A percentile compares a stretch with the other conserved stretches of the same genome.
These are phyloP conservation scores for Symbiotaphrina buchneri DNA, from an alignment of 495 filamentous ascomycete species.

Conservation along the genomic window DNA sequence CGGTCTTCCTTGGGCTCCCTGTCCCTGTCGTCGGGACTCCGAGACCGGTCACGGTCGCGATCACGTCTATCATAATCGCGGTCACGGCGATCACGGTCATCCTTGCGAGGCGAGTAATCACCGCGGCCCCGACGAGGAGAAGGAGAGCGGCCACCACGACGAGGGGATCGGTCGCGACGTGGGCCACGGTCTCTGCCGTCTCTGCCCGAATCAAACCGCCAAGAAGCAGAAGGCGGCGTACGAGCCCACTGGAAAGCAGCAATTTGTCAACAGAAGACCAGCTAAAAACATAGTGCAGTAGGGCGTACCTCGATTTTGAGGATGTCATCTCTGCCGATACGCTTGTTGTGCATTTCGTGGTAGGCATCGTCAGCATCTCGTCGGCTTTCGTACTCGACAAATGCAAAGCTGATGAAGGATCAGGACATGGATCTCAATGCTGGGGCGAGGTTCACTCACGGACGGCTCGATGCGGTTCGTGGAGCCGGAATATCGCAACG, in stretches of 20 bases:
- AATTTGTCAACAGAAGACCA: constrained; percentile 6
- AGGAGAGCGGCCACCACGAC: constrained; percentile 49
- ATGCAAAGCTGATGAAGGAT: constrained; percentile 53
- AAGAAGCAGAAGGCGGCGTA: constrained; percentile 92
- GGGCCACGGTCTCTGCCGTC: constrained; percentile 33
- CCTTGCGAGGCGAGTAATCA: constrained; percentile 77
- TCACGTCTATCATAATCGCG: constrained; percentile 46
- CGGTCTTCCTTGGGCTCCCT: constrained; percentile 16
- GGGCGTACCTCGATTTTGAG: constrained; percentile 88
- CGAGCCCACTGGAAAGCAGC: constrained; percentile 63
- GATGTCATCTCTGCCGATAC: constrained; percentile 84
- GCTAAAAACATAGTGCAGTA: not conserved
- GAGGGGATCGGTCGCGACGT: constrained; percentile 43
- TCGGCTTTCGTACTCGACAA: constrained; percentile 98
- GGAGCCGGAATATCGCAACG: constrained; percentile 97
- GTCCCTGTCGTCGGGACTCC: constrained; percentile 41
- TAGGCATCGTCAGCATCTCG: constrained; percentile 99
- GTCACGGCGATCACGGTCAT: constrained; percentile 77
- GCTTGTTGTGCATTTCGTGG: constrained; percentile 99
- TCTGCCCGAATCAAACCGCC: constrained; percentile 86
- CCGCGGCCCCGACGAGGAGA: constrained; percentile 56
- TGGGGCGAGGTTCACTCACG: constrained; percentile 43
- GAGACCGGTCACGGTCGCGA: constrained; percentile 45
- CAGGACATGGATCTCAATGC: constrained; percentile 2
- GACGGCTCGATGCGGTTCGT: constrained; percentile 70